Percentiles rank a stretch among this genome's conserved stretches.
Evolutionary conservation across 352 stramenopile species (phyloP).

Genomic region (Bremia lactucae): DNA sequence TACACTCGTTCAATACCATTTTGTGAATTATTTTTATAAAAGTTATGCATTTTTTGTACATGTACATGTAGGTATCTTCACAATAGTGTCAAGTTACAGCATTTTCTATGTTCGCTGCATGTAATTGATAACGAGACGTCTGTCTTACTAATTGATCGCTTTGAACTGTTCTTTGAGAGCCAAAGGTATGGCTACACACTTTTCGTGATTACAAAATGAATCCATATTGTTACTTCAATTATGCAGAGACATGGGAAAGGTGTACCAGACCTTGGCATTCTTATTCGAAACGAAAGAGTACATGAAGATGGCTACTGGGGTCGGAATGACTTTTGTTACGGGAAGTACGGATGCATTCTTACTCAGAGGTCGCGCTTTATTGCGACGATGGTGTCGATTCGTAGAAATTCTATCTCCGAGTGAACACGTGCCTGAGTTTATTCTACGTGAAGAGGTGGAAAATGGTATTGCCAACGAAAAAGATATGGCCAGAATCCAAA

Average conservation of each 20-base stretch:
- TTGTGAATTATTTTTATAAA: background rate
- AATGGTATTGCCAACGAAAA: background rate
- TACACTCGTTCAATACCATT: slow-evolving; percentile 6
- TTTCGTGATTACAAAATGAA: background rate
- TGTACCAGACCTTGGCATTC: slow-evolving; percentile 54
- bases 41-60: background rate
- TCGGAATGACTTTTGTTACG: slow-evolving; percentile 25
- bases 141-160: slow-evolving; percentile 44
- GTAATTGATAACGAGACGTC: slow-evolving; percentile 32
- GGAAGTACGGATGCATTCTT: background rate
- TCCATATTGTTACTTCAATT: background rate
- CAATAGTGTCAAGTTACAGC: slow-evolving; percentile 35
- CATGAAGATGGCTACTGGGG: slow-evolving; percentile 30
- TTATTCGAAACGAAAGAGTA: slow-evolving; percentile 38
- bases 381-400: background rate
- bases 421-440: background rate
- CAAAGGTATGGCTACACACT: slow-evolving; percentile 18
- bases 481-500: slow-evolving; percentile 12
- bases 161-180: slow-evolving; percentile 44
- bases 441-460: background rate
- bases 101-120: slow-evolving; percentile 51
- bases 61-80: slow-evolving; percentile 28
- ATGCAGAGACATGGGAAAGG: slow-evolving; percentile 25
- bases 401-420: background rate
- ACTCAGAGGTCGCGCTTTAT: background rate